These are phyloP conservation scores for Backusella sp. DNA, from an alignment of 192 early-diverging fungal genomes.

Conservation along the genomic window DNA sequence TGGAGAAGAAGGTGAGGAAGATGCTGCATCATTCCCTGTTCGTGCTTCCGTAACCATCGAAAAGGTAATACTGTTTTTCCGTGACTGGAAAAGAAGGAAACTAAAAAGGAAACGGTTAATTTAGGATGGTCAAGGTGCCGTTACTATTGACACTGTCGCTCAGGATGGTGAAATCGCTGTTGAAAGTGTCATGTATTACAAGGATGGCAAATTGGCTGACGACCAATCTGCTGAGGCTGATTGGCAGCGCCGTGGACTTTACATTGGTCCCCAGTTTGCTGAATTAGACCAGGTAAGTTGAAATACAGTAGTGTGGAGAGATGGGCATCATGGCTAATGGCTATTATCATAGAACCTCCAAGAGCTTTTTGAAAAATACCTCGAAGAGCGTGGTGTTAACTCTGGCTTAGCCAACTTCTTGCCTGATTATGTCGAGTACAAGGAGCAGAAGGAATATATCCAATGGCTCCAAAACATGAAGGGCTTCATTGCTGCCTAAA, in stretches of 20 bases:
- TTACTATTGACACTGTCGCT: conserved; percentile 78
- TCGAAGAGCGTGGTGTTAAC: conserved; percentile 89
- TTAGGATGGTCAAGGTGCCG: conserved; percentile 66
- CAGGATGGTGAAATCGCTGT: conserved; percentile 87
- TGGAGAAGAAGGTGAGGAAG: conserved; percentile 58
- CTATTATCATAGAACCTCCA: conserved; percentile 51
- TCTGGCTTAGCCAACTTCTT: conserved; percentile 80
- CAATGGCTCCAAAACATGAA: conserved; percentile 83
- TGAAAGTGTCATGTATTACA: conserved; percentile 74
- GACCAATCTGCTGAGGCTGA: conserved; percentile 77
- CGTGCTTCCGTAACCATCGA: conserved; percentile 80
- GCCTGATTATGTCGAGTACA: conserved; percentile 85
- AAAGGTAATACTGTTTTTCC: conserved; percentile 45
- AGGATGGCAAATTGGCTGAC: conserved; percentile 59
- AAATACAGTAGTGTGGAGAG: neutral
- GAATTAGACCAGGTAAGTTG: conserved; percentile 76
- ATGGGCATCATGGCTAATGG: neutral
- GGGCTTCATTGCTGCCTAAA: conserved; percentile 64
- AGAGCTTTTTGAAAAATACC: conserved; percentile 66
- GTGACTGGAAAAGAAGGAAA: neutral
- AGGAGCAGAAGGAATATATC: conserved; percentile 94
- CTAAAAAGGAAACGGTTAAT: neutral
- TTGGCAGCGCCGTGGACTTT: conserved; percentile 83
- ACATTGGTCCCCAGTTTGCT: conserved; percentile 89
- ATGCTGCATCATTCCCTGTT: conserved; percentile 68